These are phyloP conservation scores for Pseudopyrenochaeta lycopersici DNA, from an alignment of 2,329 filamentous ascomycete species.

Conservation along the genomic window DNA sequence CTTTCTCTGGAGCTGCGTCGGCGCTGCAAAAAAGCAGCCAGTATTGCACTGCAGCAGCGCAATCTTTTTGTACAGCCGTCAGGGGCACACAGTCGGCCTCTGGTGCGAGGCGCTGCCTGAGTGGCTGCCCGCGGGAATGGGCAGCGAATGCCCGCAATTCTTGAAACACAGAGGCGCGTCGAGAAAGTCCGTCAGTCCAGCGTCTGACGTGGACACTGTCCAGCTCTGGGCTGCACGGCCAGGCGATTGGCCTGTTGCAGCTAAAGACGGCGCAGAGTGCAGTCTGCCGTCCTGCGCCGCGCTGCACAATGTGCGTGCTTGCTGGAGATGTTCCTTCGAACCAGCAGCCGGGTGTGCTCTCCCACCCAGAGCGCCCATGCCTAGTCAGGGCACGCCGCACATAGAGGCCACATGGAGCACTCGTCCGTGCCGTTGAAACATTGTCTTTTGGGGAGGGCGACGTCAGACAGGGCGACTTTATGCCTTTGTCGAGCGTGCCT, in stretches of 20 bases:
- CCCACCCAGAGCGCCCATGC: neutral
- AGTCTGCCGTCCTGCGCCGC: constrained; percentile 15
- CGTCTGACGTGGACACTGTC: constrained; percentile 42
- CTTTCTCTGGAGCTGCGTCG: neutral
- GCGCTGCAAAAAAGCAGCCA: neutral
- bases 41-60: constrained; percentile 9
- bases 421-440: constrained; percentile 18
- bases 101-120: constrained; percentile 20
- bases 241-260: constrained; percentile 17
- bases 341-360: neutral
- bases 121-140: constrained; percentile 28
- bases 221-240: constrained; percentile 6
- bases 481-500: constrained; percentile 10
- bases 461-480: constrained; percentile 8
- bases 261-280: constrained; percentile 25
- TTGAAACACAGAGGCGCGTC: constrained; percentile 46
- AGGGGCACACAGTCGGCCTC: constrained; percentile 15
- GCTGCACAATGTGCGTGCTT: constrained; percentile 7
- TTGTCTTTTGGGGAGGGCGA: constrained; percentile 11
- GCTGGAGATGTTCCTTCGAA: neutral
- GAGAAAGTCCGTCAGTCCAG: constrained; percentile 24
- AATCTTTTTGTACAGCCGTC: constrained; percentile 21
- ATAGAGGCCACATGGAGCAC: constrained; percentile 7
- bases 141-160: constrained; percentile 18
- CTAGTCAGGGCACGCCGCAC: constrained; percentile 7